These are phyloP conservation scores for Endocalyx cinctus DNA, from an alignment of 2,329 filamentous ascomycete genomes.

Conservation along the genomic window DNA sequence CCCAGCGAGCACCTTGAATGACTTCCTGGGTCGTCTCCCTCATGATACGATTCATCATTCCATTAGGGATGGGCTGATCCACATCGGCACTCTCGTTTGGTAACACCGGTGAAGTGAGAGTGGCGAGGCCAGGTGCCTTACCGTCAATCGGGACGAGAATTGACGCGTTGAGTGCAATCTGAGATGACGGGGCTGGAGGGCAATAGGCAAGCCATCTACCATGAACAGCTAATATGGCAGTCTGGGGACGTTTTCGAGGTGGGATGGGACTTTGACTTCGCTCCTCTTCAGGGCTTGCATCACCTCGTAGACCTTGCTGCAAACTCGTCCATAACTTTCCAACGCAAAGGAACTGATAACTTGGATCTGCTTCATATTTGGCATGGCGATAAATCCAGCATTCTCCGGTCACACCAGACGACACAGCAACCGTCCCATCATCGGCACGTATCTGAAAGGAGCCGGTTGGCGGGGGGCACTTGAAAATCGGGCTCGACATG, in stretches of 20 bases:
- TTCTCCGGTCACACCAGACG: conserved; percentile 81
- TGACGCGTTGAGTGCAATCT: conserved; percentile 64
- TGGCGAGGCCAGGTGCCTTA: conserved; percentile 51
- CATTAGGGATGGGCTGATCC: conserved; percentile 67
- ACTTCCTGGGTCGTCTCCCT: conserved; percentile 75
- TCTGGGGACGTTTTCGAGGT: conserved; percentile 43
- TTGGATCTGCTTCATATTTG: conserved; percentile 35
- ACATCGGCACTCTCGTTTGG: conserved; percentile 63
- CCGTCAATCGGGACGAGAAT: conserved; percentile 52
- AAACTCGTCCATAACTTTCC: conserved; percentile 91
- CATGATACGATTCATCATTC: conserved; percentile 71
- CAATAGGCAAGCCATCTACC: conserved; percentile 76
- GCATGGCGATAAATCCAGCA: conserved; percentile 69
- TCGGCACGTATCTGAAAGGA: conserved; percentile 71
- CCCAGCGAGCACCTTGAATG: conserved; percentile 70
- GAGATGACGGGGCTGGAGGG: conserved; percentile 66
- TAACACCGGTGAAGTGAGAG: conserved; percentile 64
- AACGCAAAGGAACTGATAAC: conserved; percentile 57
- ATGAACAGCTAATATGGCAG: conserved; percentile 64
- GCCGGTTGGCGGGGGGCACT: conserved; percentile 65
- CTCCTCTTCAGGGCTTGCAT: conserved; percentile 43
- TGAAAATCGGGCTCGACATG: conserved; percentile 58
- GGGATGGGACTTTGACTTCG: conserved; percentile 32
- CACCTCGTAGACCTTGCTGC: conserved; percentile 53
- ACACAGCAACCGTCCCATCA: conserved; percentile 65